A percentile compares a stretch with the other conserved stretches of the same genome.
Evolutionary conservation across 805 yeast species (phyloP).

Genomic region (Schizosaccharomyces cryophilus): DNA sequence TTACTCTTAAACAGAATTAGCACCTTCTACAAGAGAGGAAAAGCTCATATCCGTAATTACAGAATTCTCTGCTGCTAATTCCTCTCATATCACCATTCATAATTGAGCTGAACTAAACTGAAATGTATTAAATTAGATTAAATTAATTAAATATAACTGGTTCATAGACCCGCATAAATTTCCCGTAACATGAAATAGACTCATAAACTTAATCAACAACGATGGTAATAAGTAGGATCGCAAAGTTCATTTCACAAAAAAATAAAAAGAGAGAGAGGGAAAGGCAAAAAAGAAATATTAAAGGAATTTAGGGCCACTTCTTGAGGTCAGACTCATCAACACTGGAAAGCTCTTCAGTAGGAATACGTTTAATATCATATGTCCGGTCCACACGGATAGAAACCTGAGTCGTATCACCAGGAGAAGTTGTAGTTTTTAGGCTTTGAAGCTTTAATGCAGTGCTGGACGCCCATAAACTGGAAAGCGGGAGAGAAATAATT

Average conservation of each 20-base stretch:
- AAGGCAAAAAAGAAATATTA: neutral
- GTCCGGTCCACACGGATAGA: neutral
- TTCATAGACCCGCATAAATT: too few relatives aligned
- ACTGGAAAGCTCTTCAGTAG: neutral
- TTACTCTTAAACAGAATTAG: too few relatives aligned
- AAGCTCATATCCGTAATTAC: too few relatives aligned
- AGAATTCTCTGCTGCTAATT: too few relatives aligned
- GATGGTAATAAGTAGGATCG: too few relatives aligned
- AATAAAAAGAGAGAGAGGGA: neutral
- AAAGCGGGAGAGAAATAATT: conserved; percentile 51
- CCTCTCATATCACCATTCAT: too few relatives aligned
- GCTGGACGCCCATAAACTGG: conserved; percentile 59
- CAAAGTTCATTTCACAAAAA: neutral
- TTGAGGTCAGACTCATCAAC: neutral
- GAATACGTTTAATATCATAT: neutral
- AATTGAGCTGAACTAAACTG: too few relatives aligned
- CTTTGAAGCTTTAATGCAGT: neutral
- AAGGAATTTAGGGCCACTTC: neutral
- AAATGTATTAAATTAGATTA: too few relatives aligned
- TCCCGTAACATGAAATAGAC: too few relatives aligned
- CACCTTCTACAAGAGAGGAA: too few relatives aligned
- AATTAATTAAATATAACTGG: too few relatives aligned
- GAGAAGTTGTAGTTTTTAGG: neutral
- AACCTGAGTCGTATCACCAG: neutral
- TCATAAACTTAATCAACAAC: too few relatives aligned